Conservation (phyloP, 768 basidiomycete species). For the Symmetrospora coprosmae region DNA sequence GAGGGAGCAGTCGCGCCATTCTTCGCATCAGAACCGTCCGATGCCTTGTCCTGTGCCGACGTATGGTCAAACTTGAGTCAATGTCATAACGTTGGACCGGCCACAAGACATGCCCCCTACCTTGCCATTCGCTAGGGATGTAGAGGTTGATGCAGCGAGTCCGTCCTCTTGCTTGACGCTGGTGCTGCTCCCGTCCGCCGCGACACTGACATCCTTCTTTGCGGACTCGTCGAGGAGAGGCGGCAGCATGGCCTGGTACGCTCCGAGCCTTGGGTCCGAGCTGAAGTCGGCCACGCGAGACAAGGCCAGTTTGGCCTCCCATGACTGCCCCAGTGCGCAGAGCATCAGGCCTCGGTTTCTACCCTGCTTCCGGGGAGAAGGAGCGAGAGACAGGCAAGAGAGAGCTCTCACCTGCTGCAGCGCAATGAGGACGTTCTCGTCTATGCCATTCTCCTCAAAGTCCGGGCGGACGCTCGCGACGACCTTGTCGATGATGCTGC, state of each 20-base stretch:
- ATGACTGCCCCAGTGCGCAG: slow-evolving; percentile 50
- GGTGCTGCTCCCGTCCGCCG: slow-evolving; percentile 1
- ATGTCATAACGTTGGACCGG: no score
- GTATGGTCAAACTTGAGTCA: no score
- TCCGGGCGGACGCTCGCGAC: slow-evolving; percentile 72
- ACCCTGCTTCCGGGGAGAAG: background rate
- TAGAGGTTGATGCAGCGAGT: slow-evolving; percentile 14
- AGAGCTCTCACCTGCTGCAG: slow-evolving; percentile 57
- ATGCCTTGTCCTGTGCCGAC: no score
- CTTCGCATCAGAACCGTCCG: no score
- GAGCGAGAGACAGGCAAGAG: background rate
- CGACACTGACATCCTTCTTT: no score
- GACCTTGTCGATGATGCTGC: slow-evolving; percentile 85
- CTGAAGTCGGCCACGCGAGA: slow-evolving; percentile 88
- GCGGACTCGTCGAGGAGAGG: slow-evolving; percentile 8
- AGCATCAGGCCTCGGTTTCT: background rate
- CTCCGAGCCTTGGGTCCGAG: slow-evolving; percentile 25
- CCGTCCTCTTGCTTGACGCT: background rate
- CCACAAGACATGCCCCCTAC: no score
- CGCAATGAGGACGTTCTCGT: slow-evolving; percentile 74
- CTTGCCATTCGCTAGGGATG: no score
- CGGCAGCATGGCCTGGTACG: slow-evolving; percentile 12
- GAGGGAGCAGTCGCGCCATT: no score
- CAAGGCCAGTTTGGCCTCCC: slow-evolving; percentile 87
- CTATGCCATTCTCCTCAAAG: slow-evolving; percentile 91